A percentile compares a stretch with the other conserved stretches of the same genome.
These are phyloP conservation scores for Rhodomyrtus psidioides DNA, from an alignment of 441 rosid species.

Conservation along the genomic window DNA sequence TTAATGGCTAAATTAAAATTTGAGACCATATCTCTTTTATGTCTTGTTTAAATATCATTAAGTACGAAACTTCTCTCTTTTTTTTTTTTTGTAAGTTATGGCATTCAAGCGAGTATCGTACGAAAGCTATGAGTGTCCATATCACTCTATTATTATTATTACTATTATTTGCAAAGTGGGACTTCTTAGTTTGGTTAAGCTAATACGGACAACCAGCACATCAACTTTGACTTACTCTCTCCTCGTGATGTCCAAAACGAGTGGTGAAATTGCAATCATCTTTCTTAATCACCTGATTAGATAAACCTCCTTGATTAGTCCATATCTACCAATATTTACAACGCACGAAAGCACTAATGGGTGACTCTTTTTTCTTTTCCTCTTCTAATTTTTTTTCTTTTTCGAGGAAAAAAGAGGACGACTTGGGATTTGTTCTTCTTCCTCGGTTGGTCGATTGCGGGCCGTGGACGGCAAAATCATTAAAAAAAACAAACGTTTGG, in stretches of 20 bases:
- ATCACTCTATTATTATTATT: too few relatives aligned
- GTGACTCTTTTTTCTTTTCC: too few relatives aligned
- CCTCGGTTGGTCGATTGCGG: constrained; percentile 9
- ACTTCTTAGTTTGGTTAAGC: neutral
- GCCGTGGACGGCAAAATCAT: constrained; percentile 16
- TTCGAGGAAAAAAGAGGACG: too few relatives aligned
- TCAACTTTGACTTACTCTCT: neutral
- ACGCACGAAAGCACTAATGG: neutral
- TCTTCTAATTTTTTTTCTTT: too few relatives aligned
- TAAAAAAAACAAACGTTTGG: neutral
- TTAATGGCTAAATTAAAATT: too few relatives aligned
- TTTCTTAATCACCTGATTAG: neutral
- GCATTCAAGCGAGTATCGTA: too few relatives aligned
- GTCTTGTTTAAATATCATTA: too few relatives aligned
- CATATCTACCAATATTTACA: neutral
- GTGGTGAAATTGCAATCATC: neutral
- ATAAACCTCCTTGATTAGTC: neutral
- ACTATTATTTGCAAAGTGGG: neutral
- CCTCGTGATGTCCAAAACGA: neutral
- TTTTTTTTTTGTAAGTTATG: too few relatives aligned
- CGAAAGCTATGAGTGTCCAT: too few relatives aligned
- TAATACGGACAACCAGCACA: neutral
- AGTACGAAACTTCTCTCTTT: too few relatives aligned
- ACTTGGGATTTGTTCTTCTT: neutral
- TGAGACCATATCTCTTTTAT: too few relatives aligned